Base-by-base conservation (phyloP, 495 filamentous ascomycete species). In the Penicillium robsamsonii region DNA sequence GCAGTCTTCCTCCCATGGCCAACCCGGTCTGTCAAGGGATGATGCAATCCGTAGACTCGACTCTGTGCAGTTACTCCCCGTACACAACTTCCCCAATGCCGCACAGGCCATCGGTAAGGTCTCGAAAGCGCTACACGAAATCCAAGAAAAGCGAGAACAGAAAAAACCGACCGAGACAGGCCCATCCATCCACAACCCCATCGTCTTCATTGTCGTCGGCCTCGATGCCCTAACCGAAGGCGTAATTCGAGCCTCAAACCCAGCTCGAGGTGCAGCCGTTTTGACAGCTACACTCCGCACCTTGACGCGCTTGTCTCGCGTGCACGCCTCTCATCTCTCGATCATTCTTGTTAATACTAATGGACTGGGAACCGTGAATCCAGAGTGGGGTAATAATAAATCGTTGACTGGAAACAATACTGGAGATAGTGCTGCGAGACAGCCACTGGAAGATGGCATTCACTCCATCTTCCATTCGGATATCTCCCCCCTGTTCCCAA, bases 221-320 rank as follows among this genome's bases (percentile, higher is more conserved):
- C 72, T 79, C 15, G 75, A 79, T 50, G 65, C 61, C 8, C 66
- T 79, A 9, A 57, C 69, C 2, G 75, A 79, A 47, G 67, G 62
- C 1, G 61, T 74, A 8, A 68, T 77, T 42, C 70, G 75, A 24
- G 59, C 71, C 6, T 79, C 75, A 2, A 76, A 76, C 42, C 66
- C 73, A 0, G 65, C 71, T 17, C 65, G 66, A 46, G 75, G 74
- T 24, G 63, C 73, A 5, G 75, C 74, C 1, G 43, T 74, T 7
- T 35, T 79, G 44, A 65, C 61, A n/a, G 64, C 67, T 25, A 61
- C 63, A 0, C 47, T 79, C 31, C 69, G 72, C 1, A 69, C 63
- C 8, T 38, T 77, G 35, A 75, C 70, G 1, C 64, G 64, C 4
- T 50, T 79, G 47, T 69, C 70, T 8, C 58, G 73, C 0, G 47